phyloP scores from a whole-genome alignment of 2,329 filamentous ascomycete genomes.

The Colletotrichum lindemuthianum region DNA sequence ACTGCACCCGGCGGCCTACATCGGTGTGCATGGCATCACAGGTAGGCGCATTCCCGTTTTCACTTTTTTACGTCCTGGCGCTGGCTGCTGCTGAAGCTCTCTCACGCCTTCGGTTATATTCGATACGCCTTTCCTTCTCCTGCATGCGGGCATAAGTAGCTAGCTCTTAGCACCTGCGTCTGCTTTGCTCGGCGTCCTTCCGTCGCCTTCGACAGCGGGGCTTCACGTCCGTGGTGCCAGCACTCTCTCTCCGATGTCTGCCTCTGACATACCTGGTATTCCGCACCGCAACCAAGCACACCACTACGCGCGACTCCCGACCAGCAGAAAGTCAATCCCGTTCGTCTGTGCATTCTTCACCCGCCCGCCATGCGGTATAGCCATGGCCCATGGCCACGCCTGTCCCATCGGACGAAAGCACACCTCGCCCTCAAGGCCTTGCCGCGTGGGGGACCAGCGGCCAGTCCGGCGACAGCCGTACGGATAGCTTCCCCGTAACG shows the following conservation, averaged over 20 bases:
- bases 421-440: slow-evolving; percentile 19
- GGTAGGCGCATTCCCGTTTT: no score
- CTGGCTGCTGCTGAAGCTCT: not conserved
- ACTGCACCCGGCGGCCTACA: no score
- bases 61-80: slow-evolving; percentile 4
- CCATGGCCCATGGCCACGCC: no score
- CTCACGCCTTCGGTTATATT: not conserved
- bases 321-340: slow-evolving; percentile 8
- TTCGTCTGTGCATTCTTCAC: slow-evolving; percentile 14
- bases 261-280: not conserved
- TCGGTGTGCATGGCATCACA: no score
- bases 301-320: slow-evolving; percentile 11
- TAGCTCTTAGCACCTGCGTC: no score
- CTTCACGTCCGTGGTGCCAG: not conserved
- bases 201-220: not conserved
- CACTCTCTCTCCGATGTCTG: not conserved
- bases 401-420: slow-evolving; percentile 26
- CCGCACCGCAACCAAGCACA: no score
- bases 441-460: slow-evolving; percentile 29
- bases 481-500: not conserved
- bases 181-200: slow-evolving; percentile 20
- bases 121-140: no score
- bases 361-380: not conserved
- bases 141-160: no score
- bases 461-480: slow-evolving; percentile 17